Percentiles rank a stretch among this genome's conserved stretches.
phyloP scores from a whole-genome alignment of 2,329 filamentous ascomycete species.

The Trichoderma pleuroti region DNA sequence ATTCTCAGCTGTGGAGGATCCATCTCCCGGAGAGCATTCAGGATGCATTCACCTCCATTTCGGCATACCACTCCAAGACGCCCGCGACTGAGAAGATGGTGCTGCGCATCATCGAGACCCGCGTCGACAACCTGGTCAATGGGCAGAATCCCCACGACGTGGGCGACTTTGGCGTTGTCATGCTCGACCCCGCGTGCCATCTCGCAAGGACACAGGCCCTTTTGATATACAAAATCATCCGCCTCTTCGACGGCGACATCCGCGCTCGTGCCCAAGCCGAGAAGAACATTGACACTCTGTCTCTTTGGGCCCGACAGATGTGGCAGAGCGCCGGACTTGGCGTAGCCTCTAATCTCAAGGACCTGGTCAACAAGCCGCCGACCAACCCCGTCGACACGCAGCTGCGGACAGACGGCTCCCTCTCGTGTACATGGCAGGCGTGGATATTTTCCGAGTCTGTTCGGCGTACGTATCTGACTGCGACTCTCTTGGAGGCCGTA shows the following conservation, averaged over 20 bases:
- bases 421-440: slow-evolving; percentile 2
- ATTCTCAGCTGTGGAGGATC: slow-evolving; percentile 4
- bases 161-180: slow-evolving; percentile 1
- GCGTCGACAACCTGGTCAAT: neutral
- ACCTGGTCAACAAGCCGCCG: neutral
- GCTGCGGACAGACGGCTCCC: slow-evolving; percentile 1
- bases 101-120: slow-evolving; percentile 6
- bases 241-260: slow-evolving; percentile 12
- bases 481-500: slow-evolving; percentile 10
- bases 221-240: slow-evolving; percentile 9
- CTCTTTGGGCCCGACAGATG: slow-evolving; percentile 7
- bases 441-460: slow-evolving; percentile 14
- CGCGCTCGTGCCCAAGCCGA: slow-evolving; percentile 11
- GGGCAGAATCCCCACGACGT: neutral
- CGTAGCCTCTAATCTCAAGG: neutral
- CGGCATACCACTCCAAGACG: slow-evolving; percentile 2
- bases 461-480: neutral
- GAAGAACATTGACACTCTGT: slow-evolving; percentile 10
- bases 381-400: neutral
- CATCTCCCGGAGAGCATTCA: neutral
- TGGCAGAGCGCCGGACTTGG: slow-evolving; percentile 6
- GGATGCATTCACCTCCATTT: neutral
- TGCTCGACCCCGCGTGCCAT: slow-evolving; percentile 9
- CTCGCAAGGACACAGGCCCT: slow-evolving; percentile 10
- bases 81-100: slow-evolving; percentile 4